Base-by-base conservation (phyloP, 495 filamentous ascomycete species). In the Penicillium dipodomyicola region DNA sequence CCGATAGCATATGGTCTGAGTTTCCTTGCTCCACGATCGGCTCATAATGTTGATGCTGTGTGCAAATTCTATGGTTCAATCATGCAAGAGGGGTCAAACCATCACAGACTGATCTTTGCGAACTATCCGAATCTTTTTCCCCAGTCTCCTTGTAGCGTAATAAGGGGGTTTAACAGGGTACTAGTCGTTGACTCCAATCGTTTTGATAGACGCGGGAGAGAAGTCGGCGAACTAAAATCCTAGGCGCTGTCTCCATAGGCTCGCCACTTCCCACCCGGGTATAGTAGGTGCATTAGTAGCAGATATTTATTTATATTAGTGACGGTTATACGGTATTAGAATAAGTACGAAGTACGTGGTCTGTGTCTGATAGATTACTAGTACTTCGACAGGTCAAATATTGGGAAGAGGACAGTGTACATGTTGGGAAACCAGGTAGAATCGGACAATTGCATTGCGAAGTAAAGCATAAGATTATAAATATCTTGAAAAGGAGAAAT, bases 21-120 rank as follows among this genome's bases (percentile, higher is more conserved):
- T 53, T 54, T 54, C 43, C 50, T 59, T 54, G 53, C 57, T 56
- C 42, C 42, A 52, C 37, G 55, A 64, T 65, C 62, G 64, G 50
- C 60, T 65, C 49, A 59, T 52, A 65, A 65, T 60, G 59, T 55
- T 53, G 51, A 49, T 30, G 22, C 44, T 44, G 50, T 33, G 22
- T 49, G 25, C 17, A 14, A 51, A 50, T 6, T 45, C 10, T 14
- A 56, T 40, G 49, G 49, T 43, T 44, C 33, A 49, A 44, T 41
- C 49, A 54, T 57, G 57, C 54, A 57, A 54, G 44, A 56, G 41
- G n/a, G 32, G 44, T 44, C 49, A 52, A 35, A 20, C 49, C 49
- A 46, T n/a, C 54, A 41, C 12, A 23, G 30, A 39, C 15, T 39
- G 22, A 46, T 37, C 8, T 19, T 29, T 14, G 22, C 32, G 27